A percentile compares a stretch with the other conserved stretches of the same genome.
Conservation (phyloP, 2,329 filamentous ascomycete genomes). For the Microsporum audouinii region DNA sequence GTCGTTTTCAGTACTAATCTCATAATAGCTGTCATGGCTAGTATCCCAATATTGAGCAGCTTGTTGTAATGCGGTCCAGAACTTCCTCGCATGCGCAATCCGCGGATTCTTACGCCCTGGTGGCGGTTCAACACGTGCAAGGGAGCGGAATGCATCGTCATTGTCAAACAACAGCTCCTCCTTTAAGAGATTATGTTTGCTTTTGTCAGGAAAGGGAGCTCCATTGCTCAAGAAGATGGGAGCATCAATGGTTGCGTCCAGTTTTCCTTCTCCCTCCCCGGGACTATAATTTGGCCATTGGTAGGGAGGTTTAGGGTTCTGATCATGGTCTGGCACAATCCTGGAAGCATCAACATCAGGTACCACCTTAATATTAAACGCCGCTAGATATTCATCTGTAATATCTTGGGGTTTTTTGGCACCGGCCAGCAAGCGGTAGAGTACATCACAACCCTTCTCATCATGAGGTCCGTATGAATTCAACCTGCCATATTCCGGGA, state of each 20-base stretch:
- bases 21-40: slow-evolving; percentile 46
- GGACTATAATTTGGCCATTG: slow-evolving; percentile 24
- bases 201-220: slow-evolving; percentile 36
- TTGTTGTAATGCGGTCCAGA: slow-evolving; percentile 48
- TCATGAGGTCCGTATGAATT: not conserved
- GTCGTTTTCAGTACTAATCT: slow-evolving; percentile 22
- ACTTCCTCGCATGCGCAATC: slow-evolving; percentile 47
- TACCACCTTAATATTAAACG: slow-evolving; percentile 33
- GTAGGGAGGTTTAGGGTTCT: slow-evolving; percentile 28
- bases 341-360: slow-evolving; percentile 25
- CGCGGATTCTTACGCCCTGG: slow-evolving; percentile 37
- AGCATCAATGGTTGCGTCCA: not conserved
- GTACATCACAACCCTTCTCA: slow-evolving; percentile 25
- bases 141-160: slow-evolving; percentile 46
- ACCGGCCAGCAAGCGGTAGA: slow-evolving; percentile 36
- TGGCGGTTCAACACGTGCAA: slow-evolving; percentile 38
- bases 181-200: slow-evolving; percentile 39
- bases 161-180: slow-evolving; percentile 45
- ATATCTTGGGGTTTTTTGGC: slow-evolving; percentile 34
- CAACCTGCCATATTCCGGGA: slow-evolving; percentile 33
- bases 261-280: slow-evolving; percentile 15
- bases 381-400: slow-evolving; percentile 27
- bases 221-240: slow-evolving; percentile 36
- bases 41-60: slow-evolving; percentile 54
- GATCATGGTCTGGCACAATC: slow-evolving; percentile 27